Percentiles rank a stretch among this genome's conserved stretches.
These are phyloP conservation scores for Exidia glandulosa DNA, from an alignment of 768 basidiomycete species.

Conservation along the genomic window DNA sequence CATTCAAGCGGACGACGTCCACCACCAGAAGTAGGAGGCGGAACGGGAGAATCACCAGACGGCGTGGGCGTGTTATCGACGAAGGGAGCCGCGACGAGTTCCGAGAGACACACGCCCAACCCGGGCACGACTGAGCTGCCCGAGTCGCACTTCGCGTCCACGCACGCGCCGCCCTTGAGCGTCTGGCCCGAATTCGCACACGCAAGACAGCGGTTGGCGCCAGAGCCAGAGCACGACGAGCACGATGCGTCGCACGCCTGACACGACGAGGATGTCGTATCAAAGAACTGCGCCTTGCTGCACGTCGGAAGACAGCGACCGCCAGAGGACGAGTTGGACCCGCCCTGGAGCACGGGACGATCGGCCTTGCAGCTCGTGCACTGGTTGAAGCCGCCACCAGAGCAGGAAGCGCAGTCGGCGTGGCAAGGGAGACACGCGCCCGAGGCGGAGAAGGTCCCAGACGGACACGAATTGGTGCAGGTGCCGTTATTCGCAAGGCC, in stretches of 20 bases:
- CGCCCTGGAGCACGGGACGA: constrained; percentile 51
- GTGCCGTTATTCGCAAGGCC: constrained; percentile 61
- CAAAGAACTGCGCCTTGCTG: constrained; percentile 60
- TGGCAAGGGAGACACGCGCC: constrained; percentile 68
- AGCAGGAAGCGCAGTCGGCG: constrained; percentile 76
- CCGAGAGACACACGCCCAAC: constrained; percentile 71
- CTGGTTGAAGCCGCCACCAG: constrained; percentile 66
- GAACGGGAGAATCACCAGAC: too few relatives aligned
- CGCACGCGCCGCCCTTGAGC: constrained; percentile 55
- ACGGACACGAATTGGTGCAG: constrained; percentile 68
- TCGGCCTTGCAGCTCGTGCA: constrained; percentile 60
- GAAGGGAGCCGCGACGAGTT: constrained; percentile 40
- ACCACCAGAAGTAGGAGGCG: constrained; percentile 36
- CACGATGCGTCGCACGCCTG: constrained; percentile 66
- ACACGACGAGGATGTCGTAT: constrained; percentile 51
- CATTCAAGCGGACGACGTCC: constrained; percentile 46
- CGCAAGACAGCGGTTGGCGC: constrained; percentile 57
- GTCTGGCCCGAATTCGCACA: constrained; percentile 57
- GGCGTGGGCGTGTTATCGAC: constrained; percentile 20
- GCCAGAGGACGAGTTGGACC: constrained; percentile 14
- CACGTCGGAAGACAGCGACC: constrained; percentile 76
- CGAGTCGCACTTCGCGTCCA: constrained; percentile 46
- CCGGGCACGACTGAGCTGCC: constrained; percentile 49
- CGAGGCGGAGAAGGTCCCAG: constrained; percentile 53
- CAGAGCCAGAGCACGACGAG: constrained; percentile 64